Percentiles rank a stretch among this genome's conserved stretches.
phyloP scores from a whole-genome alignment of 176 grass and related monocot species.

The Eleusine indica region DNA sequence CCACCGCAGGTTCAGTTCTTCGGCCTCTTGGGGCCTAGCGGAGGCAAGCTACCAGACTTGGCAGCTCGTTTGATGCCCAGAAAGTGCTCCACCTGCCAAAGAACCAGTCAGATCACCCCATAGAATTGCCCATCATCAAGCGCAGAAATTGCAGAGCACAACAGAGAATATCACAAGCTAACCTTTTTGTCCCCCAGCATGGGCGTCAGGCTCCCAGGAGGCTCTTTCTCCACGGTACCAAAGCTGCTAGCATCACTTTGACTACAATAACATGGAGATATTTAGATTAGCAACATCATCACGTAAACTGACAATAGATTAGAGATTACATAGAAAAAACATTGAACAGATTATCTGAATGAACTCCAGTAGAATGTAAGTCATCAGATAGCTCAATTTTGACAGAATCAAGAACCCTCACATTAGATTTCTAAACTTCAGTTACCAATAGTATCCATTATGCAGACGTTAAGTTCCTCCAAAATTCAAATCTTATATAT shows the following conservation, averaged over 20 bases:
- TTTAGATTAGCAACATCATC: constrained; percentile 31
- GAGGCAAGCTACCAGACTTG: constrained; percentile 60
- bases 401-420: background rate
- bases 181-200: constrained; percentile 88
- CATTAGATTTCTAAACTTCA: background rate
- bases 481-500: background rate
- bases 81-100: constrained; percentile 71
- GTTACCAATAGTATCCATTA: background rate
- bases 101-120: constrained; percentile 14
- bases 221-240: constrained; percentile 72
- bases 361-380: background rate
- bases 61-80: constrained; percentile 75
- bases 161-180: constrained; percentile 18
- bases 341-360: background rate
- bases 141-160: constrained; percentile 37
- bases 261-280: constrained; percentile 49
- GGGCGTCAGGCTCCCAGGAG: constrained; percentile 71
- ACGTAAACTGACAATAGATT: background rate
- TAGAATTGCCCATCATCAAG: constrained; percentile 17
- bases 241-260: constrained; percentile 74
- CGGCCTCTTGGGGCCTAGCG: constrained; percentile 63
- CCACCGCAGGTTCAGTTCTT: constrained; percentile 60
- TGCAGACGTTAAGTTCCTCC: background rate
- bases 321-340: background rate
- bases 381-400: background rate